Base-by-base conservation (phyloP, 2,329 filamentous ascomycete genomes). In the Lecanosticta acicola region DNA sequence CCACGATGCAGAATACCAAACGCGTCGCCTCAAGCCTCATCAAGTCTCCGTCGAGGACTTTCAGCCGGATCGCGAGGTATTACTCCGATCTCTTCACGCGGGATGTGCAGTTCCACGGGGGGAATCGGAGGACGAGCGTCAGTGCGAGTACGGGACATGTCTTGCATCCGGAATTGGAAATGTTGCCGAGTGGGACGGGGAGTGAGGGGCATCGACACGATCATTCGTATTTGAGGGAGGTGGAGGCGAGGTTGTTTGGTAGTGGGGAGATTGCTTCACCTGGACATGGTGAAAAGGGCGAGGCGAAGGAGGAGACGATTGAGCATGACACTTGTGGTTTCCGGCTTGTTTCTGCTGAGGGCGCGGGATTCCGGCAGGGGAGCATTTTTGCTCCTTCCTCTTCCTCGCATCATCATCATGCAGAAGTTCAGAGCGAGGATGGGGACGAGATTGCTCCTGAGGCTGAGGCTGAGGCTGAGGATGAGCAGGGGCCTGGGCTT, bases 101-200 rank as follows among this genome's bases (percentile, higher is more conserved):
- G 46, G 70, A 63, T 49, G 39, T 32, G 17, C 37, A 68, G 60
- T 52, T 61, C 59, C 41, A 68, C 49, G 70, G 68, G 2, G 62
- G 66, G 43, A 71, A 71, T 19, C 69, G 73, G 49, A 65, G 72
- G 2, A 71, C 67, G 32, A 70, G 66, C 1, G 62, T 72, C 11
- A 43, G 41, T 8, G 59, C 68, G 0, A 62, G 65, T 11, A 65
- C 68, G 13, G 71, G 71, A 1, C 64, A 60, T n/a, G 54, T 75
- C 3, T 64, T 67, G 26, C 65, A 70, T 48, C 72, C 72, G 1
- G 72, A 75, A 43, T 58, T 75, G 40, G 72, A 75, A 51, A 60
- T 75, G 4, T 41, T 75, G 13, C 46, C 50, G 2, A 36, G 48
- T 16, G 34, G 38, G 3, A 26, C 51, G 5, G 43, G 53, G 21